Base-by-base conservation (phyloP, 1,284 basidiomycete species). In the Pseudozyma thailandica region DNA sequence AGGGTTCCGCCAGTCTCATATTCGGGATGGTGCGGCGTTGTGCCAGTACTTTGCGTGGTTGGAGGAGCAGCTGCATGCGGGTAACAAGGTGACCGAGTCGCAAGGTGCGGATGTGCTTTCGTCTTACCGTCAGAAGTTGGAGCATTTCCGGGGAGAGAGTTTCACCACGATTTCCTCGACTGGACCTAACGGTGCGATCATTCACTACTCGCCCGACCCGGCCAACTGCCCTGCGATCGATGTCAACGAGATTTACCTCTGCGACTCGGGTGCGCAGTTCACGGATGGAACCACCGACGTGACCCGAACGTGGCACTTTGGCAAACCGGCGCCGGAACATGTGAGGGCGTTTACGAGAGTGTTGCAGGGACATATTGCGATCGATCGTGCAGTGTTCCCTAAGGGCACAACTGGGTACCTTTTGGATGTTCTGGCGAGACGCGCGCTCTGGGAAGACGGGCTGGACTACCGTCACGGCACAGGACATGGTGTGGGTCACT, bases 211-310 rank as follows among this genome's bases (percentile, higher is more conserved):
- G 2, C 93, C 95, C 3, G 88, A 91, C 50, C 88, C 89, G n/a
- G 83, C 86, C 6, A 87, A 89, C 63, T 92, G 90, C 74, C 89
- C 91, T 0, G 85, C 88, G 18, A 90, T 98, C 66, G 78, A 80
- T 28, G 62, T 69, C 16, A 50, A 70, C 38, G 56, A 79, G 56
- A 66, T 96, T 49, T 98, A 98, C 83, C 87, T 98, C 4, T 98
- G 94, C 78, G 95, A 98, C 83, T 94, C 92, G 21, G 95, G 95
- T 77, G 85, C 88, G 1, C 94, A 98, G 85, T 97, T 90, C 83
- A 84, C 89, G 27, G 94, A 97, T 77, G 94, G 94, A 12, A 98
- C 95, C 0, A 98, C 95, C 1, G 96, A 98, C 79, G 91, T 92
- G 9, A 97, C 94, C 5, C 86, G 94, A 31, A 68, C 75, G 8